phyloP scores from a whole-genome alignment of 2,329 filamentous ascomycete species.

The Annulohypoxylon truncatum region DNA sequence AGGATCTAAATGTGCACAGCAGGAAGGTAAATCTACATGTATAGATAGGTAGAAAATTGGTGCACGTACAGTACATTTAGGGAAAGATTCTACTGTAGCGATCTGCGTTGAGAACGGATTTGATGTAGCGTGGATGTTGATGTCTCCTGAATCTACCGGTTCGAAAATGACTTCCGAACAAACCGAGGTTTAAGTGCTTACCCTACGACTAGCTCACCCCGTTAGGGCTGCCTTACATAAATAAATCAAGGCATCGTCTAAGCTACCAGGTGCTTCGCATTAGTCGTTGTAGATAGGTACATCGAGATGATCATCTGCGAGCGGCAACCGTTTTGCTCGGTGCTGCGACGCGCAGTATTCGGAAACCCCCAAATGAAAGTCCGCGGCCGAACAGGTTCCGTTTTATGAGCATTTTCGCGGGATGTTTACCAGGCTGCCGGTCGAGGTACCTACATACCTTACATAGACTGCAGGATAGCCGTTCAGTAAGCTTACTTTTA shows the following conservation, averaged over 20 bases:
- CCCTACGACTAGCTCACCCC: not conserved
- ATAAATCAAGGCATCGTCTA: not conserved
- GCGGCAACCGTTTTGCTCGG: not conserved
- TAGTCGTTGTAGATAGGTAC: not conserved
- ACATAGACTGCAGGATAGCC: not conserved
- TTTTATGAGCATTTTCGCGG: not conserved
- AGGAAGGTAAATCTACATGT: not conserved
- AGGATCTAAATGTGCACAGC: not conserved
- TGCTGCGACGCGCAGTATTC: not conserved
- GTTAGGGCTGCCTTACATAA: not conserved
- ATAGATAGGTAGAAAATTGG: not conserved
- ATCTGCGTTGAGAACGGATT: not conserved
- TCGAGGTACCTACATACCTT: not conserved
- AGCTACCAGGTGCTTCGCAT: not conserved
- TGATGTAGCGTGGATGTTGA: no score
- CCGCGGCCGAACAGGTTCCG: not conserved
- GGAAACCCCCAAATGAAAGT: constrained; percentile 16
- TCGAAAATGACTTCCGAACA: not conserved
- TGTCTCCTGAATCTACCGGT: no score
- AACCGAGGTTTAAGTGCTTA: not conserved
- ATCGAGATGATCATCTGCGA: not conserved
- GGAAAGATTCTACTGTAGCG: not conserved
- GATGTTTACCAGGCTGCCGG: not conserved
- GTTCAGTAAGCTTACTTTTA: not conserved
- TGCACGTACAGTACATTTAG: not conserved